Percentiles rank a stretch among this genome's conserved stretches.
Conservation (phyloP, 1,284 basidiomycete genomes). For the Ceratobasidium sp. region DNA sequence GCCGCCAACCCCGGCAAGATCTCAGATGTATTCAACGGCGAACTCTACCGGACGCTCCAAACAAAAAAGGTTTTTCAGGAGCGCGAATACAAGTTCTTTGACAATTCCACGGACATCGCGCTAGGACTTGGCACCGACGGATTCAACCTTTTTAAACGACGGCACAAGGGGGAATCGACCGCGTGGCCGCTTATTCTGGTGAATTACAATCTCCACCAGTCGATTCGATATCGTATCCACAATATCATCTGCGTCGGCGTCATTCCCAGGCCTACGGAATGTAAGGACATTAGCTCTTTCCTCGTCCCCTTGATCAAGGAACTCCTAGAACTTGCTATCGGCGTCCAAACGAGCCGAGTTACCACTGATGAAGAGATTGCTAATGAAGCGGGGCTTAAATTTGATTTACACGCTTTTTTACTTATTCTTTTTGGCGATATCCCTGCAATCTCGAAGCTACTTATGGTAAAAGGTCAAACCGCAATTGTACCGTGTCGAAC, state of each 20-base stretch:
- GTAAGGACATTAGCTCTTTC: conserved; percentile 37
- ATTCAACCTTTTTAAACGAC: conserved; percentile 41
- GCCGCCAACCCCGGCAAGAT: conserved; percentile 23
- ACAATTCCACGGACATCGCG: background rate
- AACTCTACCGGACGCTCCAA: conserved; percentile 1
- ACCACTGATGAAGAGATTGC: background rate
- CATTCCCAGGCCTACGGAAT: conserved; percentile 31
- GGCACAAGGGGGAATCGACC: conserved; percentile 41
- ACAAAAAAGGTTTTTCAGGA: background rate
- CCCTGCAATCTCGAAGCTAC: conserved; percentile 20
- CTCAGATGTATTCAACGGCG: conserved; percentile 8
- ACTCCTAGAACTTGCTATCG: conserved; percentile 3
- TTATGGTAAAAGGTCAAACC: conserved; percentile 34
- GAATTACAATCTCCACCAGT: conserved; percentile 35
- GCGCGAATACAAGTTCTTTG: background rate
- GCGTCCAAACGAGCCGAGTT: background rate
- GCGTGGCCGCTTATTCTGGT: conserved; percentile 38
- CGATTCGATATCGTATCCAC: conserved; percentile 21
- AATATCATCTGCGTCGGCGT: conserved; percentile 40
- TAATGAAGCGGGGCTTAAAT: background rate
- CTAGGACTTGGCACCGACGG: conserved; percentile 11
- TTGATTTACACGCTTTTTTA: conserved; percentile 16
- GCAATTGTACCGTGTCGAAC: conserved; percentile 9
- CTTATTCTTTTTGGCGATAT: conserved; percentile 37
- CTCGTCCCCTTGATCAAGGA: conserved; percentile 27